These are phyloP conservation scores for Taiwanofungus camphoratus DNA, from an alignment of 1,284 basidiomycete genomes.

Conservation along the genomic window DNA sequence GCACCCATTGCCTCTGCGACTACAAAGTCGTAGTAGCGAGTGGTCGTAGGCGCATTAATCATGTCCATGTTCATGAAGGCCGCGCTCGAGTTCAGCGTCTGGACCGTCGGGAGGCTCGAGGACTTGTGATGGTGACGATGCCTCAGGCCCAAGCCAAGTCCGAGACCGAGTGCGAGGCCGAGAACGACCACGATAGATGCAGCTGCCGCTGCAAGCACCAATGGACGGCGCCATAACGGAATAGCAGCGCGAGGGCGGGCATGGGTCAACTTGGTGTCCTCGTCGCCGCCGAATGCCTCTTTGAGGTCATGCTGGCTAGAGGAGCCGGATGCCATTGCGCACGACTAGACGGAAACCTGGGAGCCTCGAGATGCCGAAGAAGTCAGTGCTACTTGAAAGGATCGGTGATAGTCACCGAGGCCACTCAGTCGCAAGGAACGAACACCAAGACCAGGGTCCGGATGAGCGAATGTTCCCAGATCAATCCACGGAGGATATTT, in stretches of 20 bases:
- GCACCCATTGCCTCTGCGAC: conserved; percentile 27
- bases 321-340: neutral
- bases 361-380: too few relatives aligned
- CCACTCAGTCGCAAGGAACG: too few relatives aligned
- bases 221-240: conserved; percentile 4
- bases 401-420: too few relatives aligned
- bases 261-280: neutral
- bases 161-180: conserved; percentile 35
- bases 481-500: too few relatives aligned
- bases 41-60: conserved; percentile 25
- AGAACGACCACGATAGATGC: conserved; percentile 12
- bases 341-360: too few relatives aligned
- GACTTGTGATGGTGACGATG: conserved; percentile 13
- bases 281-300: neutral
- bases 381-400: too few relatives aligned
- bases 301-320: neutral
- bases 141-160: conserved; percentile 31
- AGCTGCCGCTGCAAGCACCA: neutral
- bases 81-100: conserved; percentile 16
- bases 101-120: conserved; percentile 8
- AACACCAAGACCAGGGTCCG: too few relatives aligned
- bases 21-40: conserved; percentile 31
- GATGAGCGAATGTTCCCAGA: too few relatives aligned
- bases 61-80: conserved; percentile 24
- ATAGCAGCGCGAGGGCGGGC: neutral